Evolutionary conservation across 116 monocot genomes (phyloP).

Genomic region (Trichopus zeylanicus): DNA sequence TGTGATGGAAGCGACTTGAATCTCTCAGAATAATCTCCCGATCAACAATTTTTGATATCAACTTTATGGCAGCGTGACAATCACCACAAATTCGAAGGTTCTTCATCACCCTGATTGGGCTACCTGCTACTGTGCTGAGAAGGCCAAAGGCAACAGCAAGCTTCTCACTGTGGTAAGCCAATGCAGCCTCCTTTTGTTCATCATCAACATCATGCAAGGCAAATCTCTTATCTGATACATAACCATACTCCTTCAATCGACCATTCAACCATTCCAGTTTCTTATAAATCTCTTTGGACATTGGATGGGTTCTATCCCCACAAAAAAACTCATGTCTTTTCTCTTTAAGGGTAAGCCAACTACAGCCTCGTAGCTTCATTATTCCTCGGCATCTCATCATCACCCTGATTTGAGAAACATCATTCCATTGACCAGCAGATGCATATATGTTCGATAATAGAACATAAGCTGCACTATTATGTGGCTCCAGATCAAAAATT

Average conservation of each 20-base stretch:
- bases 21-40: conserved; percentile 56
- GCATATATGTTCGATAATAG: conserved; percentile 79
- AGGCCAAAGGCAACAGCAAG: conserved; percentile 61
- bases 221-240: conserved; percentile 33
- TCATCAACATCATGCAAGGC: conserved; percentile 69
- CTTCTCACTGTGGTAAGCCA: conserved; percentile 56
- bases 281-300: conserved; percentile 32
- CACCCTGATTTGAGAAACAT: conserved; percentile 44
- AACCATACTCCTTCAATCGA: conserved; percentile 34
- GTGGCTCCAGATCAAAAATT: conserved; percentile 49
- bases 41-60: conserved; percentile 36
- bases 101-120: conserved; percentile 53
- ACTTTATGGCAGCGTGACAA: conserved; percentile 47
- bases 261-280: conserved; percentile 43
- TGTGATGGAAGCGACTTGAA: conserved; percentile 57
- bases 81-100: conserved; percentile 64
- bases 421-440: conserved; percentile 55
- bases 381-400: conserved; percentile 53
- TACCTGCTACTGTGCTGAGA: conserved; percentile 36
- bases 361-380: conserved; percentile 50
- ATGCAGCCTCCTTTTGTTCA: conserved; percentile 47
- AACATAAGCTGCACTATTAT: conserved; percentile 53
- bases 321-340: conserved; percentile 44
- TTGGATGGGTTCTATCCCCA: conserved; percentile 46
- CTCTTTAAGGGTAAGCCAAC: conserved; percentile 48